These are phyloP conservation scores for Emericellopsis cladophorae DNA, from an alignment of 2,329 filamentous ascomycete genomes.

Conservation along the genomic window DNA sequence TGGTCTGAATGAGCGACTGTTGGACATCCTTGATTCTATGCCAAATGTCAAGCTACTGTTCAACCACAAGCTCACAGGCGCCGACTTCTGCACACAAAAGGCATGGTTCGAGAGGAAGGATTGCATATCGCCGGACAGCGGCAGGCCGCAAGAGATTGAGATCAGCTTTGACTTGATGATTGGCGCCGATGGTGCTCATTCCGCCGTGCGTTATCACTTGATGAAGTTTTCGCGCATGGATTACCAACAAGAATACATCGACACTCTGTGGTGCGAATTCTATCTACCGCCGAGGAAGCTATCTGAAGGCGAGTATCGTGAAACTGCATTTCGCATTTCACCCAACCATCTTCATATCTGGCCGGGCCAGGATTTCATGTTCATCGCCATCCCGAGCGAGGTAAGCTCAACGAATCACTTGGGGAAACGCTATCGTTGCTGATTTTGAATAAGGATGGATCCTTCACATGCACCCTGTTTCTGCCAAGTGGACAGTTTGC, in stretches of 20 bases:
- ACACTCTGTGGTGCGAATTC: slow-evolving; percentile 96
- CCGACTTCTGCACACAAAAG: slow-evolving; percentile 65
- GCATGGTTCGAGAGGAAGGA: slow-evolving; percentile 72
- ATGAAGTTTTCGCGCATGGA: slow-evolving; percentile 92
- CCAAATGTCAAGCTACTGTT: slow-evolving; percentile 89
- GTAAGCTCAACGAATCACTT: slow-evolving; percentile 20
- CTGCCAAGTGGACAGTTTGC: slow-evolving; percentile 60
- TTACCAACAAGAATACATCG: slow-evolving; percentile 90
- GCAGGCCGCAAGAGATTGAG: slow-evolving; percentile 59
- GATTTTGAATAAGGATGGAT: slow-evolving; percentile 52
- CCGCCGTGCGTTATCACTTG: slow-evolving; percentile 77
- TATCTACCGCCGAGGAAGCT: slow-evolving; percentile 48
- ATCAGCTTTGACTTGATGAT: slow-evolving; percentile 86
- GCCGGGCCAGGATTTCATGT: slow-evolving; percentile 92
- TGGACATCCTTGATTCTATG: slow-evolving; percentile 71
- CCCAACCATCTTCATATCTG: slow-evolving; percentile 95
- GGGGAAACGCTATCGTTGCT: not conserved
- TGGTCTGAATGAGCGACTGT: slow-evolving; percentile 67
- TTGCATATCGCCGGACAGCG: slow-evolving; percentile 16
- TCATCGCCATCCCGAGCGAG: slow-evolving; percentile 80
- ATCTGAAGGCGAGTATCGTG: slow-evolving; percentile 10
- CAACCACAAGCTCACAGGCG: slow-evolving; percentile 84
- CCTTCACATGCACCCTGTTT: slow-evolving; percentile 93
- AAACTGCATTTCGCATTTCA: slow-evolving; percentile 60
- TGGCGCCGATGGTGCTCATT: slow-evolving; percentile 91